Percentiles rank a stretch among this genome's conserved stretches.
Evolutionary conservation across 345 rosid species (phyloP).

Genomic region (Pugionium dolabratum): DNA sequence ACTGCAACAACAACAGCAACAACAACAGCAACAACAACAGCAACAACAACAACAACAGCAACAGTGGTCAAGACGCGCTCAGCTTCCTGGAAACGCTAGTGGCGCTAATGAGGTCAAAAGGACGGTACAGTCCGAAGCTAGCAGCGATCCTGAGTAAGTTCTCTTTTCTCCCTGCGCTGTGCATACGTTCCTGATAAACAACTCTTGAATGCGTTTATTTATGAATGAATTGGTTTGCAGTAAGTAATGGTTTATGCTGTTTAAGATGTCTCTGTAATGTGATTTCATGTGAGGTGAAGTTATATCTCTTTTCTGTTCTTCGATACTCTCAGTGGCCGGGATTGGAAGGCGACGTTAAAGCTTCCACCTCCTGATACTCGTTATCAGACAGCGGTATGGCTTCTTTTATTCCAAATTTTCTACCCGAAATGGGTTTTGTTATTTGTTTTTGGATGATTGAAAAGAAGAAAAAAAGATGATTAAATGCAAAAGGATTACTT

Average conservation of each 20-base stretch:
- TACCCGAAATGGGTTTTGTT: too few species aligned
- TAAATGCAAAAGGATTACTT: neutral
- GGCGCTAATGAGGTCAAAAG: constrained; percentile 72
- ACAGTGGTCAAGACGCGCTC: constrained; percentile 68
- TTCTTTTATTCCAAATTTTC: too few species aligned
- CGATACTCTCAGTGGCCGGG: constrained; percentile 61
- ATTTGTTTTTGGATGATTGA: too few species aligned
- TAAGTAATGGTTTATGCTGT: constrained; percentile 22
- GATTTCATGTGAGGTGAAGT: constrained; percentile 22
- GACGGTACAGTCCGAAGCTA: constrained; percentile 79
- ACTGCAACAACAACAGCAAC: constrained; percentile 43
- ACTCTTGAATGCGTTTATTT: neutral
- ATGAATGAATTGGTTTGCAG: neutral
- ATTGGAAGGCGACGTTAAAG: constrained; percentile 90
- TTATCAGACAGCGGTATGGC: constrained; percentile 82
- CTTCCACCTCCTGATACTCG: constrained; percentile 88
- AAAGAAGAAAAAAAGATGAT: too few species aligned
- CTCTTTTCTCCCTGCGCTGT: neutral
- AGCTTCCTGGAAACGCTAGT: constrained; percentile 50
- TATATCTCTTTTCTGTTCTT: constrained; percentile 12
- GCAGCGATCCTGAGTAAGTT: constrained; percentile 71
- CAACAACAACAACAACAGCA: constrained; percentile 48
- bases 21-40: constrained; percentile 47
- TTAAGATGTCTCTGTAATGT: neutral
- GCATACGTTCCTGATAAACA: neutral